phyloP scores from a whole-genome alignment of 345 rosid species.

The Populus euphratica region DNA sequence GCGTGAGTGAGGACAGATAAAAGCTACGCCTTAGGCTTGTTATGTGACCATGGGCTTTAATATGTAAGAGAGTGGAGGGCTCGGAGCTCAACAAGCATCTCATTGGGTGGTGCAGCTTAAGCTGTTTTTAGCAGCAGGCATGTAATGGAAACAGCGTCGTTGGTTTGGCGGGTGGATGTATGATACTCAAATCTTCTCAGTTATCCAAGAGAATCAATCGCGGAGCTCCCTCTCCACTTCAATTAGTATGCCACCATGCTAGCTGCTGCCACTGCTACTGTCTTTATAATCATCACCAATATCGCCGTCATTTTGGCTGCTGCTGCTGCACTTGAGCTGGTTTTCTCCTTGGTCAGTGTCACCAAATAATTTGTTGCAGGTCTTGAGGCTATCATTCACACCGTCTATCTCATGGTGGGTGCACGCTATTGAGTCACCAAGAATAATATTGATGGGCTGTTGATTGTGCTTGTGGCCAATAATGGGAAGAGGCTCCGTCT shows the following conservation, averaged over 20 bases:
- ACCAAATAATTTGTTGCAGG: neutral
- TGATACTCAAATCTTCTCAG: neutral
- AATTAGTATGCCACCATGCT: neutral
- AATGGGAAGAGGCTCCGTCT: conserved; percentile 50
- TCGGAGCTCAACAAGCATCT: conserved; percentile 37
- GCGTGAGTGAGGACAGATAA: neutral
- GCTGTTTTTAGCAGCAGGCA: neutral
- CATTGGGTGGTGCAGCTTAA: conserved; percentile 13
- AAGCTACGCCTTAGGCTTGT: neutral
- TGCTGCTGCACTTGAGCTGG: neutral
- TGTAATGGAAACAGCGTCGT: neutral
- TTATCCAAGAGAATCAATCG: conserved; percentile 6
- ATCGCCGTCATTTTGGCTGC: conserved; percentile 40
- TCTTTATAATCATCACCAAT: conserved; percentile 22
- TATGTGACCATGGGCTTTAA: neutral
- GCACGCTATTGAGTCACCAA: neutral
- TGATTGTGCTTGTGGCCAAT: conserved; percentile 32
- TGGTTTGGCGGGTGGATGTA: conserved; percentile 17
- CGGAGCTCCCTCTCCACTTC: neutral
- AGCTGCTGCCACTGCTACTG: conserved; percentile 6
- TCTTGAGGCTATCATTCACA: conserved; percentile 4
- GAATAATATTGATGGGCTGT: neutral
- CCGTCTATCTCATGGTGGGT: neutral
- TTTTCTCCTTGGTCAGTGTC: conserved; percentile 9
- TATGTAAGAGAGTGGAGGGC: conserved; percentile 13